phyloP scores from a whole-genome alignment of 306 rosid species.

The Begonia peltatifolia region DNA sequence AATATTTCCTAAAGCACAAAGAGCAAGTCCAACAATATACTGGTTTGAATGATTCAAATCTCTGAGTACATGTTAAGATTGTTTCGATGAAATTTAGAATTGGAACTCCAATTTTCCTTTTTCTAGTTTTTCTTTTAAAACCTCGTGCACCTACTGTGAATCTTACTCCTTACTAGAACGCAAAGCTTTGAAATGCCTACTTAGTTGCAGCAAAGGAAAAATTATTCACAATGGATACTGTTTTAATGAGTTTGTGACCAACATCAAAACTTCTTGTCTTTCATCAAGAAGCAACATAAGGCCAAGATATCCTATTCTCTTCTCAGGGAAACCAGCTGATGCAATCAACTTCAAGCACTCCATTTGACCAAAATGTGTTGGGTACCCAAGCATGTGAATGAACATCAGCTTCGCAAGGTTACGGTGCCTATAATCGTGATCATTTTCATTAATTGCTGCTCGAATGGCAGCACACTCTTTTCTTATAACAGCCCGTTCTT shows the following conservation, averaged over 20 bases:
- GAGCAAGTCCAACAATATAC: constrained; percentile 98
- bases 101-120: constrained; percentile 6
- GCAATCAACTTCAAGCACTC: constrained; percentile 96
- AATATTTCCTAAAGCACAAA: constrained; percentile 96
- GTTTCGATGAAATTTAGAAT: background rate
- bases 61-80: constrained; percentile 65
- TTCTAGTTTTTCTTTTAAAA: constrained; percentile 8
- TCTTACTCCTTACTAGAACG: background rate
- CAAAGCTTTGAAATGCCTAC: background rate
- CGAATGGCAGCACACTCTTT: constrained; percentile 99
- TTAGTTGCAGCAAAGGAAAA: background rate
- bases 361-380: constrained; percentile 99
- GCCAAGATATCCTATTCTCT: constrained; percentile 97
- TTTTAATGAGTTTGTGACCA: constrained; percentile 95
- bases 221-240: constrained; percentile 65
- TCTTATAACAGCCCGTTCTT: constrained; percentile 93
- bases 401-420: constrained; percentile 98
- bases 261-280: constrained; percentile 98
- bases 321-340: constrained; percentile 93
- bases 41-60: constrained; percentile 94
- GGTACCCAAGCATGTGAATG: constrained; percentile 99
- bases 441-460: constrained; percentile 80
- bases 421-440: constrained; percentile 74
- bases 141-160: background rate
- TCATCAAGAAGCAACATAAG: constrained; percentile 99